Evolutionary conservation across 805 yeast genomes (phyloP).

Genomic region (Candida berthetii): DNA sequence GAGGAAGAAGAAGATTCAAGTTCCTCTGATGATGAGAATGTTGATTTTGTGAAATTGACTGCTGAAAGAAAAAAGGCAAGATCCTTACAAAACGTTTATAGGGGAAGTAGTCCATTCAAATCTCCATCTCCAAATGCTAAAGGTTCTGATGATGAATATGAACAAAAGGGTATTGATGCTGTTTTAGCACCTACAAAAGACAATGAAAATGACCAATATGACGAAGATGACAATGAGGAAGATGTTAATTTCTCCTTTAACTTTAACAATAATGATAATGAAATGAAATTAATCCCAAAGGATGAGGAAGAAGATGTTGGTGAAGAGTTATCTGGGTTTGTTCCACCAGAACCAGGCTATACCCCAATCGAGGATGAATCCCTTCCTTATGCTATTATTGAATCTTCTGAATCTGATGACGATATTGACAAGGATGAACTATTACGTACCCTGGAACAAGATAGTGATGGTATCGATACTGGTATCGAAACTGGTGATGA

Average conservation of each 20-base stretch:
- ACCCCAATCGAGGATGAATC: constrained; percentile 14
- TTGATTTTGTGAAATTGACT: constrained; percentile 67
- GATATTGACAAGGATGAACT: constrained; percentile 49
- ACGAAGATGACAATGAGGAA: constrained; percentile 3
- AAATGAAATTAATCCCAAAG: constrained; percentile 11
- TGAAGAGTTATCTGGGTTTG: constrained; percentile 35
- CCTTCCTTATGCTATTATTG: constrained; percentile 17
- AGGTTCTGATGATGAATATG: not conserved
- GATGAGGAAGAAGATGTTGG: constrained; percentile 32
- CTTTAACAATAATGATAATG: constrained; percentile 35
- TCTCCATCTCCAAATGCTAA: constrained; percentile 8
- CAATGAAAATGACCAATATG: not conserved
- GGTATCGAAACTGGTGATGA: constrained; percentile 28
- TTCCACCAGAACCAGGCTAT: constrained; percentile 10
- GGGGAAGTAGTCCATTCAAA: constrained; percentile 26
- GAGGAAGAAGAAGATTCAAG: constrained; percentile 34
- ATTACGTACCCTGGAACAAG: constrained; percentile 27
- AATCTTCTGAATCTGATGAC: constrained; percentile 44
- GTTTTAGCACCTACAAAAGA: not conserved
- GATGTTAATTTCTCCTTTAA: constrained; percentile 37
- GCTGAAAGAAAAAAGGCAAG: constrained; percentile 51
- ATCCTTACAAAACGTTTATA: constrained; percentile 33
- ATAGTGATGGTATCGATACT: constrained; percentile 27
- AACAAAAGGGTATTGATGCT: not conserved
- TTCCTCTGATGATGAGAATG: constrained; percentile 59